Base-by-base conservation (phyloP, 192 early-diverging fungal genomes). In the Entophlyctis luteolus region DNA sequence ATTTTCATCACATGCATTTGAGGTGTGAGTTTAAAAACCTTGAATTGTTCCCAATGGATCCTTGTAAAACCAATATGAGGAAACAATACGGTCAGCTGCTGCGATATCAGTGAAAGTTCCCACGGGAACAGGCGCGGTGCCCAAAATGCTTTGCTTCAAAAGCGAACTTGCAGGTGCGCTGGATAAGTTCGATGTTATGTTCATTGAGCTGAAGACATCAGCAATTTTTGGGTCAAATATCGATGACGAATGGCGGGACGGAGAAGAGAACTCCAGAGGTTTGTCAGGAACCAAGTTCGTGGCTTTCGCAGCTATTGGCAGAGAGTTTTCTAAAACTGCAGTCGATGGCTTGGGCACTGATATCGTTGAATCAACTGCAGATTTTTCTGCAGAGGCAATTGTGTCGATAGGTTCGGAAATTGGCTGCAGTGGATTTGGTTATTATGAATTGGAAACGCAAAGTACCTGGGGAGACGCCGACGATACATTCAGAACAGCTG, bases 21-120 rank as follows among this genome's bases (percentile, higher is more conserved):
- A 49, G 31, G 27, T 34, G 23, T 20, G 32, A 59, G 10, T 48
- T 32, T 39, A 12, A 23, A 49, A 39, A 77, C 74, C 77, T 74
- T 96, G 94, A 25, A 93, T 81, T 47, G 80, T 86, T 6, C 91
- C 91, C 65, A 82, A 83, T 4, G 92, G 91, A 69, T 94, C 94
- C 31, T 90, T 84, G 68, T 94, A 94, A 55, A 86, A 83, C 94
- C 94, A 96, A 56, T 81, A 36, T 20, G 62, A 70, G 0, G 70
- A 38, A 12, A 68, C 59, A 55, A 54, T 57, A 6, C 20, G 29
- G 8, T 3, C 31, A 2, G 5, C 45, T 25, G 31, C 45, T 36
- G n/a, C n/a, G n/a, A n/a, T n/a, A n/a, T n/a, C 50, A 53, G 50
- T 12, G 10, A 25, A 53, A 53, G 50, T 16, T 12, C 50, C 25